Evolutionary conservation across 108 stramenopile genomes (phyloP).

Genomic region (Pseudonitzschia delicatissima): DNA sequence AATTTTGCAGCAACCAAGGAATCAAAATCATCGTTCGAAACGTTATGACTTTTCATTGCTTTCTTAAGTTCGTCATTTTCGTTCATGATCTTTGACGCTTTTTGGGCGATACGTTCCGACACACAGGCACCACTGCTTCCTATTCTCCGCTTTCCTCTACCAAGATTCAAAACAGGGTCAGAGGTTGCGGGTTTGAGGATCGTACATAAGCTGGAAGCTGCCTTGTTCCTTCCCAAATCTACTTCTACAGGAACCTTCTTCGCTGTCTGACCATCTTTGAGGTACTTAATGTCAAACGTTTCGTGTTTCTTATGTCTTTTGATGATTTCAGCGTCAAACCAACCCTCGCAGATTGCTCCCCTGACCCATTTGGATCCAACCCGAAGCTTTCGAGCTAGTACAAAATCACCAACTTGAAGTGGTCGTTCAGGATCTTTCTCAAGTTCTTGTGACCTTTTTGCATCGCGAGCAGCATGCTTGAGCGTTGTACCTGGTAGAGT

Average conservation of each 20-base stretch:
- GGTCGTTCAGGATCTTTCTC: constrained; percentile 27
- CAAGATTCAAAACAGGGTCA: constrained; percentile 75
- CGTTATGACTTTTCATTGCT: constrained; percentile 52
- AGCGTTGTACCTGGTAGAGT: constrained; percentile 56
- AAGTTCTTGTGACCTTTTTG: constrained; percentile 34
- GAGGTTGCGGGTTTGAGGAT: constrained; percentile 63
- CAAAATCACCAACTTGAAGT: constrained; percentile 49
- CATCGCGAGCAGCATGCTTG: constrained; percentile 61
- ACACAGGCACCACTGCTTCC: constrained; percentile 85
- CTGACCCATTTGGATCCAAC: constrained; percentile 65
- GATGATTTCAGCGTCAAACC: constrained; percentile 72
- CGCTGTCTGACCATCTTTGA: constrained; percentile 49
- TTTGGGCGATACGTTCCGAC: constrained; percentile 73
- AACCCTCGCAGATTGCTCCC: constrained; percentile 81
- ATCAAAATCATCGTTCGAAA: constrained; percentile 53
- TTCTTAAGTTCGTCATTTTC: constrained; percentile 48
- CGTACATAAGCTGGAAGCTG: constrained; percentile 52
- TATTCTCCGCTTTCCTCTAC: constrained; percentile 50
- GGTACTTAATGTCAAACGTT: constrained; percentile 61
- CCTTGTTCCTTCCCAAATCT: constrained; percentile 49
- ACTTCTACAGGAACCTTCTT: constrained; percentile 61
- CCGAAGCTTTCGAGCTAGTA: constrained; percentile 60
- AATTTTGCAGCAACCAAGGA: constrained; percentile 89
- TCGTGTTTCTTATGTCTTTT: constrained; percentile 45
- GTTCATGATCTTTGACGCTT: constrained; percentile 43